Evolutionary conservation across 208 protist genomes (phyloP), one percentile per base, ranked within the genome.

Genomic region (Leptomonas pyrrhocoris): DNA sequence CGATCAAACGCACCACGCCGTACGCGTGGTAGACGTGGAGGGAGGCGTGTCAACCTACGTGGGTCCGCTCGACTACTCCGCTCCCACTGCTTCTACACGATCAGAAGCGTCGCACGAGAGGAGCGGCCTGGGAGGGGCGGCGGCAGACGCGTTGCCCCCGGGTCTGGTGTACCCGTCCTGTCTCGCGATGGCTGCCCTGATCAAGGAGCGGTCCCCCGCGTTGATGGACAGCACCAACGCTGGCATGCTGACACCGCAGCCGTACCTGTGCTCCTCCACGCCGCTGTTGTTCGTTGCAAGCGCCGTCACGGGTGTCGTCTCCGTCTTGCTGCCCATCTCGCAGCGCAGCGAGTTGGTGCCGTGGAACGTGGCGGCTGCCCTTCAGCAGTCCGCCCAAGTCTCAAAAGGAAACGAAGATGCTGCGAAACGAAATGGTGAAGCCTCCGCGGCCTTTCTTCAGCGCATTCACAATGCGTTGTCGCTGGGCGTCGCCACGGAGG

Each of bases 1-100:
- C 1, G 87, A 93, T 68, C 69, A 65, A 54, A 64, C 66, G 23
- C 71, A 79, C 55, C 68, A 81, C 63, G 79, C 84, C 28, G 59
- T 93, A 6, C 79, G 80, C 27, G 51, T 88, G 38, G 28, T 93
- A 8, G 77, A 83, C 45, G 53, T 30, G 13, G 65, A 77, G n/a
- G 25, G 64, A 21, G 87, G 84, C 13, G 82, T 93, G 53, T 72
- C 79, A 28, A 88, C 82, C 18, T 57, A 90, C 54, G 64, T 90
- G 34, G 72, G 77, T 0, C 76, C 82, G n/a, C 31, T 77, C 13
- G 80, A 85, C 57, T 88, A 79, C 59, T 18, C 68, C 15, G 0
- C 36, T 25, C 28, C n/a, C 1, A 2, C 19, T 31, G 18, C 54
- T 3, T 27, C 54, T 43, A 7, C 16, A 19, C 11, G 5, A 15